A percentile compares a stretch with the other conserved stretches of the same genome.
phyloP scores from a whole-genome alignment of 139 green algal genomes.

The Trebouxia sp. region DNA sequence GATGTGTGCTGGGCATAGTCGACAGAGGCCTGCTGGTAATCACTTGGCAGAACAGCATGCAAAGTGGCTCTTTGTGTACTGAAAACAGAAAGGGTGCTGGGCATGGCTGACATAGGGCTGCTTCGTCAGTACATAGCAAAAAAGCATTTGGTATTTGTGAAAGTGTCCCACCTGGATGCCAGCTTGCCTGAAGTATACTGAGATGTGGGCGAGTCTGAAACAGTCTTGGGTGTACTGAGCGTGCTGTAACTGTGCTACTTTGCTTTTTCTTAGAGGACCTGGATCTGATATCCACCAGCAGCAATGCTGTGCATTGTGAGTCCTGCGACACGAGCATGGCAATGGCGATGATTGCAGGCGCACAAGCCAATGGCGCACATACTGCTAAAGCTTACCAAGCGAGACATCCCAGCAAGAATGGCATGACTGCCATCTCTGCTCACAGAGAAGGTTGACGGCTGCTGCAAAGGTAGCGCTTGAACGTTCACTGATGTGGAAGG shows the following conservation, averaged over 20 bases:
- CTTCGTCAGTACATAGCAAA: background rate
- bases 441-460: background rate
- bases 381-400: background rate
- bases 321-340: background rate
- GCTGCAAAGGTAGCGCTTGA: too few relatives aligned
- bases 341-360: background rate
- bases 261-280: background rate
- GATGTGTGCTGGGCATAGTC: too few relatives aligned
- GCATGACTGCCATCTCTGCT: background rate
- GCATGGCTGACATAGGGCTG: too few relatives aligned
- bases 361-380: background rate
- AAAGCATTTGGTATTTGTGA: background rate
- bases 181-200: conserved; percentile 41
- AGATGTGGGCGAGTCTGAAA: conserved; percentile 43
- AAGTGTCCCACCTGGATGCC: conserved; percentile 40
- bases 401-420: background rate
- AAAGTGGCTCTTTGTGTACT: too few relatives aligned
- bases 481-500: background rate
- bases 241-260: background rate
- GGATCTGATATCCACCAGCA: background rate
- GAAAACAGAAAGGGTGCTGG: too few relatives aligned
- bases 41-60: too few relatives aligned
- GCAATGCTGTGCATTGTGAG: background rate
- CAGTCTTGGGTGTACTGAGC: conserved; percentile 11
- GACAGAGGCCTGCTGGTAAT: too few relatives aligned